Percentiles rank a stretch among this genome's conserved stretches.
phyloP scores from a whole-genome alignment of 2,329 filamentous ascomycete species.

The Eurotiales sp. region DNA sequence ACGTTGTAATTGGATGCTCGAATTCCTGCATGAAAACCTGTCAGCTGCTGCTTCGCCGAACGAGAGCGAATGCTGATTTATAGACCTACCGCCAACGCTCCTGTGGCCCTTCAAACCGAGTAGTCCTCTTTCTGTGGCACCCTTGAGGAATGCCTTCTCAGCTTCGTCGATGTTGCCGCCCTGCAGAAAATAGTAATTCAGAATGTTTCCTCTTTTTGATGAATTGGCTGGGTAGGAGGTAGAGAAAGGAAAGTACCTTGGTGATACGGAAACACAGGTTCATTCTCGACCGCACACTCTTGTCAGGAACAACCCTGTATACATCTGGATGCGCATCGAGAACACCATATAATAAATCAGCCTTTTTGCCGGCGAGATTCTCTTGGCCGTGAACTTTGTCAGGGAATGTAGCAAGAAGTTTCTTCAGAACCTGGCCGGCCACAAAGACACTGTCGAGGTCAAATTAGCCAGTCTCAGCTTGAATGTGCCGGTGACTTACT shows the following conservation, averaged over 20 bases:
- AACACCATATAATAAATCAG: slow-evolving; percentile 68
- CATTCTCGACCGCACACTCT: slow-evolving; percentile 76
- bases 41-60: neutral
- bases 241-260: slow-evolving; percentile 28
- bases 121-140: slow-evolving; percentile 64
- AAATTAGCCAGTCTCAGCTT: no score
- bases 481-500: slow-evolving; percentile 40
- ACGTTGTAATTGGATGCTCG: slow-evolving; percentile 88
- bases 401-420: slow-evolving; percentile 62
- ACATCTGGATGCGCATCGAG: slow-evolving; percentile 69
- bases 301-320: slow-evolving; percentile 77
- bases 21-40: slow-evolving; percentile 50
- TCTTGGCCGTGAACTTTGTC: slow-evolving; percentile 75
- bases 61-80: neutral
- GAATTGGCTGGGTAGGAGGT: no score
- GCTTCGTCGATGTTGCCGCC: slow-evolving; percentile 59
- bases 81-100: slow-evolving; percentile 64
- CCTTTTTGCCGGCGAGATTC: slow-evolving; percentile 68
- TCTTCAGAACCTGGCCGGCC: slow-evolving; percentile 81
- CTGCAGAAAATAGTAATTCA: slow-evolving; percentile 17
- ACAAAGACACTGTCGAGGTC: slow-evolving; percentile 14
- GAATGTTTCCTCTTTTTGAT: no score
- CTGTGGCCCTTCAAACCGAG: slow-evolving; percentile 86
- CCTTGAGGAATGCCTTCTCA: slow-evolving; percentile 76
- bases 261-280: slow-evolving; percentile 88